Evolutionary conservation across 2,329 filamentous ascomycete species (phyloP), one percentile per base, ranked within the genome.

Genomic region (Tolypocladium sp.): DNA sequence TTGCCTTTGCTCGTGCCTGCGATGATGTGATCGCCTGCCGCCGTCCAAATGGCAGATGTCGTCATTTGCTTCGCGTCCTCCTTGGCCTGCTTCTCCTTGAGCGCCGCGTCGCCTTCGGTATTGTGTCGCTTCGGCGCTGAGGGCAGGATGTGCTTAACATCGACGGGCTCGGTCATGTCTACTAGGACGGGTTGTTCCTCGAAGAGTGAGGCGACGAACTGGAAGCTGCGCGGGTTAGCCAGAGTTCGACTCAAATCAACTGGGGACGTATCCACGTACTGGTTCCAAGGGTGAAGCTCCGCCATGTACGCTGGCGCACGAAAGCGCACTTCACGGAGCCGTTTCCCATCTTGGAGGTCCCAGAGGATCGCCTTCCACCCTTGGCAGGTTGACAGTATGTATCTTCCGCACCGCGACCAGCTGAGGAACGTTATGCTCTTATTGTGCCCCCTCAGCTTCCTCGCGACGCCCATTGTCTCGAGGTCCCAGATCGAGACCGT

Each of bases 361-460:
- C 94, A 99, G 0, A 99, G 81, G 56, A 96, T 92, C 63, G 90
- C 92, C 74, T 95, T 96, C 90, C 93, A 97, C 69, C 96, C 94
- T 72, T 97, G 91, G 52, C 92, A 96, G 13, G 92, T 90, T 60
- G 91, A 96, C 59, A 99, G 83, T 57, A 99, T 80, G 74, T 96
- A 97, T 64, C 91, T 84, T 33, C 94, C 93, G 75, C 92, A 91
- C 67, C 88, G 83, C 57, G 93, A 97, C 94, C 94, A 99, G 77
- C 92, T 96, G 61, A 99, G 75, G 57, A 91, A 96, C 66, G 96
- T 93, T 59, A 99, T 92, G 71, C 94, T 93, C 70, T 91, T 88
- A 56, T 90, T 96, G 75, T 99, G 94, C 15, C 93, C 94, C 64
- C 91, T 86, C 63, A 99, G 79, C 76, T 97, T 99, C 70, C 92